Conservation (phyloP, 2,329 filamentous ascomycete species). For the Aspergillus hortae region DNA sequence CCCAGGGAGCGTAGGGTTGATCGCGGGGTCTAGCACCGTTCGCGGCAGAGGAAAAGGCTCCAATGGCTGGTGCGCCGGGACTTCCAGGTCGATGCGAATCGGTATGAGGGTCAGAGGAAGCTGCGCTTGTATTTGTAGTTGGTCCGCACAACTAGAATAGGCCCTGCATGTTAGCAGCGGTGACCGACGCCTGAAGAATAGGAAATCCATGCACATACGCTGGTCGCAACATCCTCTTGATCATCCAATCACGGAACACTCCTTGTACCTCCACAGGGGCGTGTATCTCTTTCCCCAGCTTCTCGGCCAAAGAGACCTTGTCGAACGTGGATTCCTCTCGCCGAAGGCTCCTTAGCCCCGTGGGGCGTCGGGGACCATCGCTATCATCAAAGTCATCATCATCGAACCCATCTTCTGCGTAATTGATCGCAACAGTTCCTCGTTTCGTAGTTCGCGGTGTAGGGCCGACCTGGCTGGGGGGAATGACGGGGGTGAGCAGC, state of each 20-base stretch:
- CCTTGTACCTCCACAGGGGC: conserved; percentile 80
- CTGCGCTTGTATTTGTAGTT: conserved; percentile 63
- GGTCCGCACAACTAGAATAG: conserved; percentile 49
- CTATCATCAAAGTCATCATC: conserved; percentile 62
- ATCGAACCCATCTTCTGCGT: conserved; percentile 93
- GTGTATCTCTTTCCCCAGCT: conserved; percentile 76
- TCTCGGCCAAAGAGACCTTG: conserved; percentile 65
- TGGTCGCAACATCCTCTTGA: conserved; percentile 56
- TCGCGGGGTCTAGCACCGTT: conserved; percentile 36
- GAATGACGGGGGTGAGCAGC: conserved; percentile 78
- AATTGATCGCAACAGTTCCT: conserved; percentile 94
- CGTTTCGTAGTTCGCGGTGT: conserved; percentile 88
- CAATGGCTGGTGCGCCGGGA: conserved; percentile 62
- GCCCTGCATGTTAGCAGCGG: not conserved
- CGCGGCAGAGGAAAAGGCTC: conserved; percentile 47
- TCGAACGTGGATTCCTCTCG: conserved; percentile 67
- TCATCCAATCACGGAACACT: conserved; percentile 95
- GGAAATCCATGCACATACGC: conserved; percentile 33
- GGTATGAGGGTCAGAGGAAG: conserved; percentile 89
- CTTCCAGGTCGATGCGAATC: conserved; percentile 92
- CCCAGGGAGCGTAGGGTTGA: conserved; percentile 67
- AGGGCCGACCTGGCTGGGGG: conserved; percentile 63
- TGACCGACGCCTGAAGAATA: conserved; percentile 1
- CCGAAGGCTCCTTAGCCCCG: conserved; percentile 77
- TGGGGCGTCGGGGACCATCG: conserved; percentile 67